Percentiles rank a stretch among this genome's conserved stretches.
Evolutionary conservation across 2,329 filamentous ascomycete species (phyloP).

Genomic region (Chaetomiaceae sp.): DNA sequence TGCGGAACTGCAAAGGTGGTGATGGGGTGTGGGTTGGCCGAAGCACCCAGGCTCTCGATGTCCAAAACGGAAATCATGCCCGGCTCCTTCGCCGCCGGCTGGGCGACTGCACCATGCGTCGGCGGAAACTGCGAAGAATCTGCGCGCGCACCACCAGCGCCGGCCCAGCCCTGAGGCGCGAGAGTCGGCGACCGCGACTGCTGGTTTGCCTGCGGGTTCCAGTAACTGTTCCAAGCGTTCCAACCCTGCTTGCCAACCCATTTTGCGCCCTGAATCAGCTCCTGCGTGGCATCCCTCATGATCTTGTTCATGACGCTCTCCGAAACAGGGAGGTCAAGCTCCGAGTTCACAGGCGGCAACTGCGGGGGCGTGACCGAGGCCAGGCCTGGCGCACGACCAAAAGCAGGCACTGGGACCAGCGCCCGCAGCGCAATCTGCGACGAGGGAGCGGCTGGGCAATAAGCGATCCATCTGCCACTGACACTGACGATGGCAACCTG

Average conservation of each 20-base stretch:
- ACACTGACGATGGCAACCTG: slow-evolving; percentile 66
- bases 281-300: slow-evolving; percentile 74
- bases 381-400: slow-evolving; percentile 53
- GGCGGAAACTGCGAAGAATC: slow-evolving; percentile 63
- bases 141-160: slow-evolving; percentile 26
- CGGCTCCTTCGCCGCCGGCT: slow-evolving; percentile 59
- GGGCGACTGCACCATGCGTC: slow-evolving; percentile 63
- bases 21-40: slow-evolving; percentile 55
- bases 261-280: slow-evolving; percentile 67
- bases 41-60: slow-evolving; percentile 54
- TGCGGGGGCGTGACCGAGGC: slow-evolving; percentile 63
- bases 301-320: slow-evolving; percentile 72
- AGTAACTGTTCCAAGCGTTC: slow-evolving; percentile 77
- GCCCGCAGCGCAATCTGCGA: slow-evolving; percentile 68
- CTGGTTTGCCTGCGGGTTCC: slow-evolving; percentile 53
- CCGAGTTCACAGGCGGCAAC: slow-evolving; percentile 61
- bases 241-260: slow-evolving; percentile 75
- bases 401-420: slow-evolving; percentile 51
- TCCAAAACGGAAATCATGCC: slow-evolving; percentile 73
- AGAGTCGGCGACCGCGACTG: slow-evolving; percentile 42
- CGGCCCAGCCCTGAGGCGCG: slow-evolving; percentile 45
- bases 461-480: slow-evolving; percentile 70
- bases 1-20: slow-evolving; percentile 67
- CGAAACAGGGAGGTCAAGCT: slow-evolving; percentile 66
- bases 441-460: slow-evolving; percentile 68